phyloP scores from a whole-genome alignment of 1,284 basidiomycete genomes.

The Tylopilus orsonianus region DNA sequence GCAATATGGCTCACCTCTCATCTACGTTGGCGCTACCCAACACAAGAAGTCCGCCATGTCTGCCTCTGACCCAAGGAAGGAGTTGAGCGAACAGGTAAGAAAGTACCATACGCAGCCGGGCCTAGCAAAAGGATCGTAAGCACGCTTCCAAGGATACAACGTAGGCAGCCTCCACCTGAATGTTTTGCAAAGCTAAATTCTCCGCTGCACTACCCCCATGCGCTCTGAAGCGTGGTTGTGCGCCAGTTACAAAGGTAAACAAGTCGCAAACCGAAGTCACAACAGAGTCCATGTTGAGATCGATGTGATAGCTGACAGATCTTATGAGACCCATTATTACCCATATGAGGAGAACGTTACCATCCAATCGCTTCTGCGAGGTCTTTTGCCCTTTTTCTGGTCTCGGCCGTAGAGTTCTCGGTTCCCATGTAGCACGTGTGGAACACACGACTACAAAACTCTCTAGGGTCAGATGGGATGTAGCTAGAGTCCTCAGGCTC shows the following conservation, averaged over 20 bases:
- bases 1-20: slow-evolving; percentile 77
- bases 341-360: slow-evolving; percentile 39
- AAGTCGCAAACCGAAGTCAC: slow-evolving; percentile 83
- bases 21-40: slow-evolving; percentile 98
- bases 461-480: slow-evolving; percentile 80
- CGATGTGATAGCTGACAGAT: slow-evolving; percentile 78
- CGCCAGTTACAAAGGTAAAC: slow-evolving; percentile 83
- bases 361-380: slow-evolving; percentile 88
- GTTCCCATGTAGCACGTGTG: slow-evolving; percentile 99
- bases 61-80: slow-evolving; percentile 89
- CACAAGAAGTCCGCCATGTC: slow-evolving; percentile 85
- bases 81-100: slow-evolving; percentile 97
- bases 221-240: slow-evolving; percentile 81
- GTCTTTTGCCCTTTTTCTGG: slow-evolving; percentile 82
- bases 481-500: slow-evolving; percentile 81
- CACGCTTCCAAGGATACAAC: neutral
- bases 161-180: slow-evolving; percentile 59
- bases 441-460: slow-evolving; percentile 87
- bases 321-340: slow-evolving; percentile 4
- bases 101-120: slow-evolving; percentile 93
- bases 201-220: slow-evolving; percentile 89
- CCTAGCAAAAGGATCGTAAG: slow-evolving; percentile 43
- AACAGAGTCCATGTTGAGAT: slow-evolving; percentile 94
- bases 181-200: slow-evolving; percentile 97
- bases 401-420: slow-evolving; percentile 90